Percentiles rank a stretch among this genome's conserved stretches.
phyloP scores from a whole-genome alignment of 1,284 basidiomycete genomes.

The Cutaneotrichosporon cyanovorans region DNA sequence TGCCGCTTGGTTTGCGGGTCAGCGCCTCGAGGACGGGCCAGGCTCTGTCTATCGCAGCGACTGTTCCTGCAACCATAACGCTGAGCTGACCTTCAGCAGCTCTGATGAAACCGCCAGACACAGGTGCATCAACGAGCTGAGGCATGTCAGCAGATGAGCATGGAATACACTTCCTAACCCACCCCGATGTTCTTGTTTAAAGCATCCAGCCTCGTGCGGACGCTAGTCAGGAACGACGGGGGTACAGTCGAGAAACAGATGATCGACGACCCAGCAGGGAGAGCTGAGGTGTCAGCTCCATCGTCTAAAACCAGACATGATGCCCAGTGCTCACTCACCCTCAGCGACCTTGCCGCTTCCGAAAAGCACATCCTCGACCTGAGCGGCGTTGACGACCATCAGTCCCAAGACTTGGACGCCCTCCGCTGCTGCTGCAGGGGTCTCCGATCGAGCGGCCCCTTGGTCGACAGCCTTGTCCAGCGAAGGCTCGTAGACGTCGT shows the following conservation, averaged over 20 bases:
- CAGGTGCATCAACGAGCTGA: conserved; percentile 42
- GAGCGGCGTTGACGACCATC: conserved; percentile 40
- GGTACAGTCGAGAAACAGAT: conserved; percentile 45
- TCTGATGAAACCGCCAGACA: conserved; percentile 42
- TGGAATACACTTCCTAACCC: conserved; percentile 13
- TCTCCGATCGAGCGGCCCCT: conserved; percentile 17
- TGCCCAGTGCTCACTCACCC: conserved; percentile 10
- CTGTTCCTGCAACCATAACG: conserved; percentile 41
- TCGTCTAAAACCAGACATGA: not conserved
- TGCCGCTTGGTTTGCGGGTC: conserved; percentile 28
- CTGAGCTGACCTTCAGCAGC: conserved; percentile 40
- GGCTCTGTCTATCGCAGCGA: conserved; percentile 22
- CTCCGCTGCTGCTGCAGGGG: conserved; percentile 24
- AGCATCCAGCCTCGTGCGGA: conserved; percentile 28
- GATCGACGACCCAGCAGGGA: conserved; percentile 31
- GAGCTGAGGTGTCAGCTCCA: too few relatives aligned
- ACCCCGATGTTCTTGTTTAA: conserved; percentile 31
- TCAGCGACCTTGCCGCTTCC: conserved; percentile 26
- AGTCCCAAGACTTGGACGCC: conserved; percentile 32
- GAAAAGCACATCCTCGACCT: conserved; percentile 37
- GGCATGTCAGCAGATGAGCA: not conserved
- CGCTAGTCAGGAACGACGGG: conserved; percentile 27
- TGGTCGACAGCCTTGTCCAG: conserved; percentile 24
- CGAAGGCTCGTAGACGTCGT: conserved; percentile 37
- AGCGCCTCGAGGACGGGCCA: conserved; percentile 31